Conservation (phyloP, 2,329 filamentous ascomycete species). For the Camptophora hylomeconis region DNA sequence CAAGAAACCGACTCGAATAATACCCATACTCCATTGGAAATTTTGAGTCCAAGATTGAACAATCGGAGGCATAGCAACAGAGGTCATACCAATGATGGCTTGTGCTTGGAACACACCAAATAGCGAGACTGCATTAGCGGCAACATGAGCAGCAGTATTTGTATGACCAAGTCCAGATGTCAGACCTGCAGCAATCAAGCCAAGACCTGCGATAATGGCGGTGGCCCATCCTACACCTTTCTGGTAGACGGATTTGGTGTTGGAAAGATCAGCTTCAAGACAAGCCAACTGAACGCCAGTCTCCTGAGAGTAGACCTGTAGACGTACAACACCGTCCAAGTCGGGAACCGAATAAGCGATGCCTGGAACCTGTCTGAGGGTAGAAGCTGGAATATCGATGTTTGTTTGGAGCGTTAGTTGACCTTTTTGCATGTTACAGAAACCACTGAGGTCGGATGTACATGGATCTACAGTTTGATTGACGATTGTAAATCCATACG, state of each 20-base stretch:
- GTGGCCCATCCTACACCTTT: slow-evolving; percentile 80
- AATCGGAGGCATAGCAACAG: slow-evolving; percentile 70
- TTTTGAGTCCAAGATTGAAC: slow-evolving; percentile 92
- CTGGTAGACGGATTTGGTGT: slow-evolving; percentile 84
- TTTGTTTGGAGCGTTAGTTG: slow-evolving; percentile 60
- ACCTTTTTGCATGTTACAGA: slow-evolving; percentile 85
- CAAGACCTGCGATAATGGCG: slow-evolving; percentile 74
- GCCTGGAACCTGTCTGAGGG: slow-evolving; percentile 56
- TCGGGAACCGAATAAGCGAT: slow-evolving; percentile 86
- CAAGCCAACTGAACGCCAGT: slow-evolving; percentile 61
- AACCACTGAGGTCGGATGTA: slow-evolving; percentile 50
- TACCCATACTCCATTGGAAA: slow-evolving; percentile 97
- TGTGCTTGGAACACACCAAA: slow-evolving; percentile 92
- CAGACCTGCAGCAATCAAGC: slow-evolving; percentile 71
- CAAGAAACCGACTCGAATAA: slow-evolving; percentile 77
- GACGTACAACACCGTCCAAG: slow-evolving; percentile 70
- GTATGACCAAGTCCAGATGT: slow-evolving; percentile 83
- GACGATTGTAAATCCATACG: slow-evolving; percentile 69
- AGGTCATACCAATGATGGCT: slow-evolving; percentile 76
- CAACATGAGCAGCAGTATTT: slow-evolving; percentile 88
- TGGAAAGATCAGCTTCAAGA: slow-evolving; percentile 76
- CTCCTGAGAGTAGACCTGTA: slow-evolving; percentile 63
- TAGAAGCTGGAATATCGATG: slow-evolving; percentile 42
- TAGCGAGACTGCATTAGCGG: slow-evolving; percentile 83
- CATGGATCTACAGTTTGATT: slow-evolving; percentile 64